Conservation (phyloP, 1,139 yeast genomes). For the Pichia sp. region DNA sequence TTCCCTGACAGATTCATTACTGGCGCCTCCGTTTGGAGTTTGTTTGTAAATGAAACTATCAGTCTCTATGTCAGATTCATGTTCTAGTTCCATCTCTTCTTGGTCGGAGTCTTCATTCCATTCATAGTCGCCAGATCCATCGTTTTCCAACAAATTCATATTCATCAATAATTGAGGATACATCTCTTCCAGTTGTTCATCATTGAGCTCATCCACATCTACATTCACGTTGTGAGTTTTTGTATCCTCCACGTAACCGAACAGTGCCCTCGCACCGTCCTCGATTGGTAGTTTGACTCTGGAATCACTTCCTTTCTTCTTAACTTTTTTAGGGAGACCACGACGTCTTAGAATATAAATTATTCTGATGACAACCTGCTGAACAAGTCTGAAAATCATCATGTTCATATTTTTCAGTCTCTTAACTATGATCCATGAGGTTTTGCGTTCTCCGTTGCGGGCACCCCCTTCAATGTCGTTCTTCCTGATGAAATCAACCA, state of each 20-base stretch:
- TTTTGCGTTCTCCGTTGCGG: constrained; percentile 10
- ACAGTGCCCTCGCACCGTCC: too few relatives aligned
- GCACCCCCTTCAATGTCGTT: constrained; percentile 14
- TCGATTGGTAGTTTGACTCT: too few relatives aligned
- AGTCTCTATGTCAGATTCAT: background rate
- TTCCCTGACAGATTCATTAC: constrained; percentile 1
- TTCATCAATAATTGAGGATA: constrained; percentile 23
- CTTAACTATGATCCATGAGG: constrained; percentile 13
- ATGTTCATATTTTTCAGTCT: constrained; percentile 11
- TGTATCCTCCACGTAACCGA: too few relatives aligned
- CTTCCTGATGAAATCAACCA: too few relatives aligned
- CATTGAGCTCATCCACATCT: constrained; percentile 23
- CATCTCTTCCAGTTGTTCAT: constrained; percentile 24
- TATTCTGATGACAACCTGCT: constrained; percentile 20
- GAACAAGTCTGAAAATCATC: constrained; percentile 19
- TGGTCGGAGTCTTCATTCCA: background rate
- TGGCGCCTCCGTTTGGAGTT: background rate
- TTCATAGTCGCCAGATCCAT: constrained; percentile 26
- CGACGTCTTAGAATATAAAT: too few relatives aligned
- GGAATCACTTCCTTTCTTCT: too few relatives aligned
- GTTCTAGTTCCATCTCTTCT: constrained; percentile 1
- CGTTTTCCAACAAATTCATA: constrained; percentile 36
- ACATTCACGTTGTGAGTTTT: too few relatives aligned
- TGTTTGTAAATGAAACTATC: too few relatives aligned
- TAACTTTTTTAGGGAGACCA: too few relatives aligned